Evolutionary conservation across 805 yeast genomes (phyloP).

Genomic region (Candida alai): DNA sequence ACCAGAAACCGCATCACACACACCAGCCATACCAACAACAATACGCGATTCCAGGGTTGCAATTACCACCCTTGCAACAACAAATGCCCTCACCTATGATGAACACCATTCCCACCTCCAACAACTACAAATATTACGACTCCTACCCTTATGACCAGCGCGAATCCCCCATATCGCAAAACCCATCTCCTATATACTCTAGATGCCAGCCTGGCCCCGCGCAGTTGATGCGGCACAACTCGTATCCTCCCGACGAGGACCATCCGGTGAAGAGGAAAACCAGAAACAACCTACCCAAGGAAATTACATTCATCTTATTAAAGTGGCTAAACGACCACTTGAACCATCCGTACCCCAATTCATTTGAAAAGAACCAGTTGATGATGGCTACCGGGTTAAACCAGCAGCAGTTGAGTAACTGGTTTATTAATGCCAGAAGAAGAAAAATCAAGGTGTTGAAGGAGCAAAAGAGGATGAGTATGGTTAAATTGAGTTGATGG

Average conservation of each 20-base stretch:
- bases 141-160: constrained; percentile 1
- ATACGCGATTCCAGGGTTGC: constrained; percentile 4
- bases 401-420: constrained; percentile 75
- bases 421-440: constrained; percentile 87
- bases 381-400: constrained; percentile 72
- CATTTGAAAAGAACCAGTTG: constrained; percentile 67
- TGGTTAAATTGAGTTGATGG: constrained; percentile 3
- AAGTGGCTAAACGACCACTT: constrained; percentile 72
- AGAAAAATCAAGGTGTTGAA: constrained; percentile 57
- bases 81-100: constrained; percentile 1
- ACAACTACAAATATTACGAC: constrained; percentile 3
- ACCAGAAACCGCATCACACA: constrained; percentile 5
- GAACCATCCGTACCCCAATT: constrained; percentile 81
- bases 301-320: constrained; percentile 67
- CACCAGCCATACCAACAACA: constrained; percentile 7
- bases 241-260: constrained; percentile 2
- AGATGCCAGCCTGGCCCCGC: background rate
- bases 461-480: constrained; percentile 27
- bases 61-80: constrained; percentile 4
- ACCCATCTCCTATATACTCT: constrained; percentile 4
- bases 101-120: background rate
- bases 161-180: constrained; percentile 3
- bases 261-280: constrained; percentile 26
- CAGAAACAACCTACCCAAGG: constrained; percentile 75
- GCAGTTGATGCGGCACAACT: constrained; percentile 3